Conservation (phyloP, 2,329 filamentous ascomycete genomes). For the Microdochium nivale region DNA sequence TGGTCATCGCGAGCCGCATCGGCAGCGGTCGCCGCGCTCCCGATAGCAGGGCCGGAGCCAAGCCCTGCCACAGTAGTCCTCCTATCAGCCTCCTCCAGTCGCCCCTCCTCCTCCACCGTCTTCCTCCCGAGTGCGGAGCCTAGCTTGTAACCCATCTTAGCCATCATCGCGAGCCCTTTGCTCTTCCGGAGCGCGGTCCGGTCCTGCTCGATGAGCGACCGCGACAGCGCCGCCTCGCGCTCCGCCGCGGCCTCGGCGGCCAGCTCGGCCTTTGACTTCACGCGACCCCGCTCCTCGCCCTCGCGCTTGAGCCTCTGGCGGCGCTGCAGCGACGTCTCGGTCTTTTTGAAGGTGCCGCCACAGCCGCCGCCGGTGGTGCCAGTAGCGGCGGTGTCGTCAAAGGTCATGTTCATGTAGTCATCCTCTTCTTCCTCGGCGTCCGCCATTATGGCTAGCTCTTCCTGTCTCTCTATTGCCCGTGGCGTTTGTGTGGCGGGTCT, state of each 20-base stretch:
- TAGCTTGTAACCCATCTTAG: conserved; percentile 80
- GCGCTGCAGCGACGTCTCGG: conserved; percentile 46
- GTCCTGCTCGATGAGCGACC: conserved; percentile 53
- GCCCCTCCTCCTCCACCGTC: background rate
- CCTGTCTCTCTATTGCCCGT: too few relatives aligned
- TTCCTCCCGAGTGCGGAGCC: conserved; percentile 53
- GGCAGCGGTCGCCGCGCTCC: conserved; percentile 5
- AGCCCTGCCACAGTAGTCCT: background rate
- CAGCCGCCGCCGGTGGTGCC: conserved; percentile 35
- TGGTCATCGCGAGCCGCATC: background rate
- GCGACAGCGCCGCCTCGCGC: conserved; percentile 68
- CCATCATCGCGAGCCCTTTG: conserved; percentile 95
- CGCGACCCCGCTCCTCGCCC: conserved; percentile 56
- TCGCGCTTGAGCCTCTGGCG: conserved; percentile 46
- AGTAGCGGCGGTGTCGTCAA: conserved; percentile 53
- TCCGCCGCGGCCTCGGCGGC: conserved; percentile 64
- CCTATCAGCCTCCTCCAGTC: background rate
- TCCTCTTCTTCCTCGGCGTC: conserved; percentile 58
- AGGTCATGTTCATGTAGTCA: conserved; percentile 96
- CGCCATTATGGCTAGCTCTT: too few relatives aligned
- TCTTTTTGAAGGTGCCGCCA: background rate
- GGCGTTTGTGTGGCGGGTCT: background rate
- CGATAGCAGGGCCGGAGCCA: conserved; percentile 34
- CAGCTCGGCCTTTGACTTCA: conserved; percentile 76
- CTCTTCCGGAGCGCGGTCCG: conserved; percentile 48